phyloP scores from a whole-genome alignment of 176 grass and related monocot species.

The Chloris gayana region DNA sequence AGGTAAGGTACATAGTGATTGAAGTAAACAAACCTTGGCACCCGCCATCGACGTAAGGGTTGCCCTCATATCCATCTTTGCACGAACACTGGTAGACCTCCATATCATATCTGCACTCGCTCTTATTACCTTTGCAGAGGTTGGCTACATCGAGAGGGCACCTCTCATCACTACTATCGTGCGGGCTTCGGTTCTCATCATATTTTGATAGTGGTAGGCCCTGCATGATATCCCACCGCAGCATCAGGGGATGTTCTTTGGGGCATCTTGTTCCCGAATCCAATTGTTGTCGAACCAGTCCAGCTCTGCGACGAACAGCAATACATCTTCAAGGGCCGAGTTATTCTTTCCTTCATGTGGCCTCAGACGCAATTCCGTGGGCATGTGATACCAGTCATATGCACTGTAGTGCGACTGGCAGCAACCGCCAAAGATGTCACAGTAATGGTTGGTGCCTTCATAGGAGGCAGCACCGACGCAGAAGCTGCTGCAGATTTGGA shows the following conservation, averaged over 20 bases:
- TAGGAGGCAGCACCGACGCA: background rate
- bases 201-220: background rate
- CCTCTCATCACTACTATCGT: no score
- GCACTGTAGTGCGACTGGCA: background rate
- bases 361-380: background rate
- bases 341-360: background rate
- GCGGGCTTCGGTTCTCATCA: no score
- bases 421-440: background rate
- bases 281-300: background rate
- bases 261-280: no score
- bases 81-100: no score
- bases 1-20: no score
- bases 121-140: background rate
- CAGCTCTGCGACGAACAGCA: background rate
- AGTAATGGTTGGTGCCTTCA: background rate
- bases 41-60: no score
- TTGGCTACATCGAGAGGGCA: background rate
- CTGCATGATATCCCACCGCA: background rate
- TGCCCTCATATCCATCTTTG: no score
- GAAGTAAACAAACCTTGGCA: no score
- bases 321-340: no score
- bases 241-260: background rate
- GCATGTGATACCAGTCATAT: background rate
- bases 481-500: background rate
- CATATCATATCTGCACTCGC: no score